phyloP scores from a whole-genome alignment of 106 monocot species.

The Dioscorea zingiberensis region DNA sequence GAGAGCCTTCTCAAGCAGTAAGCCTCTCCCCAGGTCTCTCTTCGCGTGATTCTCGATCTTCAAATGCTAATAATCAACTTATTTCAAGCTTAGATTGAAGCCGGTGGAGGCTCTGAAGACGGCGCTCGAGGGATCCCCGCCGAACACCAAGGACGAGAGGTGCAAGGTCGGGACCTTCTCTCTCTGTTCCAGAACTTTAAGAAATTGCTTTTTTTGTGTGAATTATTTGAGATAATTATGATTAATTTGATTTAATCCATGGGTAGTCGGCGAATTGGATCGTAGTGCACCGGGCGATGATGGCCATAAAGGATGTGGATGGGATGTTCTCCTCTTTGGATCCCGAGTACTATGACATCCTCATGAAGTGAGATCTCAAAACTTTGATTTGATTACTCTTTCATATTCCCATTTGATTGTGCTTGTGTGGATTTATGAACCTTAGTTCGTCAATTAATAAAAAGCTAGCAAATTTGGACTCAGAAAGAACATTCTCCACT shows the following conservation, averaged over 20 bases:
- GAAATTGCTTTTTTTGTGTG: not conserved
- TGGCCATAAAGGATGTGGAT: constrained; percentile 93
- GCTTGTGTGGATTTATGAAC: too few relatives aligned
- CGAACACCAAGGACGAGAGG: constrained; percentile 74
- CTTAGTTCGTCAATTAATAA: too few relatives aligned
- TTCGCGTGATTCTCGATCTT: not conserved
- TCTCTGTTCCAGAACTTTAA: too few relatives aligned
- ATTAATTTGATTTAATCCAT: not conserved
- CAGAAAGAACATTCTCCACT: too few relatives aligned
- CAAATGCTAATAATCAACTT: not conserved
- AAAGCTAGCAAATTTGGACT: too few relatives aligned
- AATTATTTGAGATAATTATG: not conserved
- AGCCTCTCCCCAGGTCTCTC: not conserved
- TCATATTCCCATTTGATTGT: not conserved
- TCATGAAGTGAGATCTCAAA: constrained; percentile 69
- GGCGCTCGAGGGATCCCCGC: constrained; percentile 72
- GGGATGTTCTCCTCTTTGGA: constrained; percentile 72
- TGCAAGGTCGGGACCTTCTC: constrained; percentile 73
- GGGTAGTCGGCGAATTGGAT: constrained; percentile 91
- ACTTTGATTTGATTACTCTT: not conserved
- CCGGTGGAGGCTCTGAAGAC: constrained; percentile 89
- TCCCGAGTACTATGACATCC: constrained; percentile 95
- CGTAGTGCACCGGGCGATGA: constrained; percentile 84
- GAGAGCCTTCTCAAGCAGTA: constrained; percentile 87
- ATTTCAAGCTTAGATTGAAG: constrained; percentile 44